phyloP scores from a whole-genome alignment of 441 rosid genomes.

The Theobroma grandiflorum region DNA sequence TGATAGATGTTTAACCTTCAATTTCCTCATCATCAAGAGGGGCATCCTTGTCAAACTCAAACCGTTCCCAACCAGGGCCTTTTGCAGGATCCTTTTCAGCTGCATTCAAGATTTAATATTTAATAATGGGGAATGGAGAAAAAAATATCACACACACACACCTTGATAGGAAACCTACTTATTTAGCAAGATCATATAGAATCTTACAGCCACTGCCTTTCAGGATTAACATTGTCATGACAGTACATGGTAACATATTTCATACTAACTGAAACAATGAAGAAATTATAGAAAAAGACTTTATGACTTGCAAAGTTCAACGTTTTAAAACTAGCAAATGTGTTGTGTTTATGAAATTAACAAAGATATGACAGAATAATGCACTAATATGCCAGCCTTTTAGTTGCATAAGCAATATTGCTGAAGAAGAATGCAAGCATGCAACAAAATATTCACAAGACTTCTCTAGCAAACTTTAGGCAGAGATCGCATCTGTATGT shows the following conservation, averaged over 20 bases:
- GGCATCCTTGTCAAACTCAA: conserved; percentile 88
- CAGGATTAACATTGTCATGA: background rate
- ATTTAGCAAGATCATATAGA: background rate
- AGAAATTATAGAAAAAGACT: background rate
- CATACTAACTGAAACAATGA: background rate
- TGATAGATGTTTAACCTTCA: conserved; percentile 58
- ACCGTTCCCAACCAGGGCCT: conserved; percentile 90
- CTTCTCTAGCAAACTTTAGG: background rate
- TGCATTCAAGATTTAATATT: conserved; percentile 41
- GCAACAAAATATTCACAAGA: background rate
- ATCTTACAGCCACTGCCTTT: background rate
- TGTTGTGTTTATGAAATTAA: background rate
- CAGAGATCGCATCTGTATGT: background rate
- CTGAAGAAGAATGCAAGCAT: background rate
- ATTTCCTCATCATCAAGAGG: conserved; percentile 90
- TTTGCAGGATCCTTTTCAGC: conserved; percentile 75
- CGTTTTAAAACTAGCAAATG: background rate
- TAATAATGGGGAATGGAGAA: background rate
- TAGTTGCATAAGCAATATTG: background rate
- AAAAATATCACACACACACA: background rate
- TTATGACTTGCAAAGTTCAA: background rate
- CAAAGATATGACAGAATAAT: background rate
- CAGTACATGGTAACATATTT: background rate
- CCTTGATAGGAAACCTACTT: background rate
- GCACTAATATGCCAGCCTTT: background rate